A percentile compares a stretch with the other conserved stretches of the same genome.
phyloP scores from a whole-genome alignment of 768 basidiomycete genomes.

The Pleurotus pulmonarius region DNA sequence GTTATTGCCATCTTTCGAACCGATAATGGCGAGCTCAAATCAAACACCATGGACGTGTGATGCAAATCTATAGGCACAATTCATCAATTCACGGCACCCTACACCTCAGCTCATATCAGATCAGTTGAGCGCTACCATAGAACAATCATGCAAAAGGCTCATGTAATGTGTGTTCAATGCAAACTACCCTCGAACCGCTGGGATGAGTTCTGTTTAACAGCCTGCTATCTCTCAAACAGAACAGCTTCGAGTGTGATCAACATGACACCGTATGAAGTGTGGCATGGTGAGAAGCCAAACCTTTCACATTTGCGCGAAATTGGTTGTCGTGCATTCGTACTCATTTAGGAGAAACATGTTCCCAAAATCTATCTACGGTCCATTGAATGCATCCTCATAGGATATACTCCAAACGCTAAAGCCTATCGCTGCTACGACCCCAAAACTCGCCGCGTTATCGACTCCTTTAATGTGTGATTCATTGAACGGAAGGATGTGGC shows the following conservation, averaged over 20 bases:
- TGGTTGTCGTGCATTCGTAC: conserved; percentile 29
- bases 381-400: conserved; percentile 32
- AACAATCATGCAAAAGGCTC: conserved; percentile 26
- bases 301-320: conserved; percentile 26
- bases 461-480: conserved; percentile 20
- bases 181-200: conserved; percentile 22
- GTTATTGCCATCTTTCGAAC: too few species aligned
- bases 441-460: conserved; percentile 12
- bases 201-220: conserved; percentile 3
- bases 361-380: conserved; percentile 18
- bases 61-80: conserved; percentile 9
- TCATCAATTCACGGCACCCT: conserved; percentile 20
- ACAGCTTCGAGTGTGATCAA: background rate
- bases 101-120: conserved; percentile 34
- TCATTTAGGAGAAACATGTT: conserved; percentile 26
- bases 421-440: conserved; percentile 27
- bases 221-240: background rate
- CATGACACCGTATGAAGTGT: conserved; percentile 19
- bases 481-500: conserved; percentile 13
- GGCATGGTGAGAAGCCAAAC: conserved; percentile 18
- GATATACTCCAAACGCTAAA: conserved; percentile 29
- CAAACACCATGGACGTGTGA: too few species aligned
- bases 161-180: conserved; percentile 22
- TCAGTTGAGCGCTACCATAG: conserved; percentile 30
- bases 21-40: too few species aligned